Percentiles rank a stretch among this genome's conserved stretches.
These are phyloP conservation scores for Sorghum bicolor DNA, from an alignment of 176 grass and related monocot species.

Conservation along the genomic window Sorghum_bicolor_NCBIv3 NC_012879.2:44009501-44010000, in stretches of 20 bases:
- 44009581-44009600: slow-evolving; percentile 88
- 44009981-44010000: slow-evolving; percentile 87
- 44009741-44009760: slow-evolving; percentile 95
- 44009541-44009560: slow-evolving; percentile 80
- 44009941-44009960: slow-evolving; percentile 76
- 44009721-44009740: slow-evolving; percentile 96
- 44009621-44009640: slow-evolving; percentile 57
- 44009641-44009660: slow-evolving; percentile 80
- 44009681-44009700: slow-evolving; percentile 95
- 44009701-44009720: slow-evolving; percentile 94
- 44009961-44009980: slow-evolving; percentile 79
- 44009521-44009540: slow-evolving; percentile 79
- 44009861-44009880: background rate
- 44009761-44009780: slow-evolving; percentile 69
- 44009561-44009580: slow-evolving; percentile 92
- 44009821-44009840: background rate
- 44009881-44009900: slow-evolving; percentile 58
- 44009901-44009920: slow-evolving; percentile 80
- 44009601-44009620: slow-evolving; percentile 85
- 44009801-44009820: background rate
- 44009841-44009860: background rate
- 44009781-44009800: background rate
- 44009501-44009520: slow-evolving; percentile 75
- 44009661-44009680: slow-evolving; percentile 74
- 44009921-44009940: slow-evolving; percentile 92